Percentiles rank a stretch among this genome's conserved stretches.
Conservation (phyloP, 2,329 filamentous ascomycete species). For the Fusarium sp. region DNA sequence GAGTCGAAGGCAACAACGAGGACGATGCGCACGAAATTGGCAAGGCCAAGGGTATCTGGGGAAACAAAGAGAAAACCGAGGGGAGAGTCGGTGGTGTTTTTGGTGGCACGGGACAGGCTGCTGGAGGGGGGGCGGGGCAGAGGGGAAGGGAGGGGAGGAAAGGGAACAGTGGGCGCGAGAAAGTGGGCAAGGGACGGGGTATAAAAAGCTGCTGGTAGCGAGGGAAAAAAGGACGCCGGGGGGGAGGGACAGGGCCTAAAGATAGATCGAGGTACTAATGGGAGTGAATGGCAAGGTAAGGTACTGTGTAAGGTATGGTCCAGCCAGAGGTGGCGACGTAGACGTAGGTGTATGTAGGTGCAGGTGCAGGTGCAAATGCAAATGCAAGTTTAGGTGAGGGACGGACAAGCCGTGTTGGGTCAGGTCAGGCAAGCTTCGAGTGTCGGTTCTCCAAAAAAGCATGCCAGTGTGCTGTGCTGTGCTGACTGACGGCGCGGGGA, state of each 20-base stretch:
- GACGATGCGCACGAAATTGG: constrained; percentile 41
- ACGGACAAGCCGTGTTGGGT: constrained; percentile 31
- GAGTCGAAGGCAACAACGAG: constrained; percentile 39
- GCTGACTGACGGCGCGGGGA: constrained; percentile 31
- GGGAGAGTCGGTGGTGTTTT: constrained; percentile 47
- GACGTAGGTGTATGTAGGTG: constrained; percentile 39
- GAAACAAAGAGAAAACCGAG: constrained; percentile 49
- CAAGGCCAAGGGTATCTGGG: constrained; percentile 48
- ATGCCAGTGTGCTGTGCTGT: background rate
- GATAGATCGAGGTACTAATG: constrained; percentile 44
- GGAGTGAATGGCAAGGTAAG: constrained; percentile 21
- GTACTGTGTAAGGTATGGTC: background rate
- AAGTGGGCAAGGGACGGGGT: constrained; percentile 47
- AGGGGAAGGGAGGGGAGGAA: constrained; percentile 30
- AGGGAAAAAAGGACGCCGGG: constrained; percentile 31
- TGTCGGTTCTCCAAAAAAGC: constrained; percentile 23
- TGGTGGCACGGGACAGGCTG: constrained; percentile 46
- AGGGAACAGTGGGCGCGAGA: constrained; percentile 43
- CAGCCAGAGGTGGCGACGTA: constrained; percentile 40
- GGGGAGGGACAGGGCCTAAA: constrained; percentile 34
- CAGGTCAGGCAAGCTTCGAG: constrained; percentile 5
- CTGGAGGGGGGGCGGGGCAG: constrained; percentile 40
- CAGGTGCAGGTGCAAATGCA: background rate
- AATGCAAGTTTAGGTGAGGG: constrained; percentile 19
- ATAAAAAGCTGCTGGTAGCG: constrained; percentile 46